A percentile compares a stretch with the other conserved stretches of the same genome.
Conservation (phyloP, 768 basidiomycete species). For the Vararia minispora region DNA sequence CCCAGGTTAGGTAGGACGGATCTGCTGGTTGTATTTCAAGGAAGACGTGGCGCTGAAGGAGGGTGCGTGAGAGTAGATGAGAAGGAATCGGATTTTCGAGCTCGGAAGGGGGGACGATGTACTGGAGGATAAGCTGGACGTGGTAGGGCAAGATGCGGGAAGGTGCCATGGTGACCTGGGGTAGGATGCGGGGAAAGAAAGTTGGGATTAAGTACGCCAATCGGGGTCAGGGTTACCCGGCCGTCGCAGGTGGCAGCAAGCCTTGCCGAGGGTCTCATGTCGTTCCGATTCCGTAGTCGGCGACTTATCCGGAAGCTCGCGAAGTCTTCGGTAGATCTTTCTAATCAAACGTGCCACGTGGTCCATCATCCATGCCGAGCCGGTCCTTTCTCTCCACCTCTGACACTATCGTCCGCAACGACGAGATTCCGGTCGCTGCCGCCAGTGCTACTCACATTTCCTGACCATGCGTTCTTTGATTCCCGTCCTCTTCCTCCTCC, state of each 20-base stretch:
- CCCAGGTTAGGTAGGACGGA: constrained; percentile 61
- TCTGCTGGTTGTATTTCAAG: constrained; percentile 41
- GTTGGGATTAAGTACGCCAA: background rate
- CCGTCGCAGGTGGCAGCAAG: no score
- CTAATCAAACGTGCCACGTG: background rate
- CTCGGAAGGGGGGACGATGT: constrained; percentile 42
- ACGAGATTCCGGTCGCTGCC: no score
- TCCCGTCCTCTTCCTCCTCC: constrained; percentile 22
- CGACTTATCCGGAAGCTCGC: no score
- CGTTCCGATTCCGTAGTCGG: no score
- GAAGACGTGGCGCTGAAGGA: constrained; percentile 56
- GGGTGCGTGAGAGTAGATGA: constrained; percentile 46
- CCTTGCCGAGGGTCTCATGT: no score
- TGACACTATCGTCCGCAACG: background rate
- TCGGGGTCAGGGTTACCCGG: background rate
- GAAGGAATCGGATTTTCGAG: constrained; percentile 41
- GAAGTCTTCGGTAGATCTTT: no score
- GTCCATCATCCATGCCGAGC: background rate
- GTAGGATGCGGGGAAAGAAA: constrained; percentile 1
- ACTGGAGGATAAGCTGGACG: constrained; percentile 40
- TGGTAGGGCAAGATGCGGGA: constrained; percentile 26
- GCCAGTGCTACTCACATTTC: background rate
- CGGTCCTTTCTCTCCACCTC: background rate
- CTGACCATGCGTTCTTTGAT: constrained; percentile 10
- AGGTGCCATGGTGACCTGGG: constrained; percentile 21